Evolutionary conservation across 176 grass and related monocot genomes (phyloP).

Genomic region (Secale cereale): DNA sequence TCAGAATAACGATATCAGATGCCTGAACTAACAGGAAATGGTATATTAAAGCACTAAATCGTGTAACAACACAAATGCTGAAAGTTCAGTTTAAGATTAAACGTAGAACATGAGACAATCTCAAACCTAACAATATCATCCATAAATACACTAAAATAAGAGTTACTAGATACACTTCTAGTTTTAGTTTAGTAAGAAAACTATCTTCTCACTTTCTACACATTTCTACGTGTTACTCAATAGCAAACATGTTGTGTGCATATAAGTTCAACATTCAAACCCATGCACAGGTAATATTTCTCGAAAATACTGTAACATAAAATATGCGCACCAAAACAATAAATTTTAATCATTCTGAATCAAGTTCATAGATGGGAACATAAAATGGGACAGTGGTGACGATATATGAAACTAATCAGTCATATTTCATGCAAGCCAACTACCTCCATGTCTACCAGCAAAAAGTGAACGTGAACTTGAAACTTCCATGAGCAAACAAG

Average conservation of each 20-base stretch:
- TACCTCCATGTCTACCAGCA: background rate
- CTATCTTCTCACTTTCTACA: background rate
- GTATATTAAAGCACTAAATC: background rate
- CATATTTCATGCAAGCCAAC: background rate
- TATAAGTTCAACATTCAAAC: background rate
- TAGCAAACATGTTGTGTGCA: background rate
- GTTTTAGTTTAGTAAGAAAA: conserved; percentile 13
- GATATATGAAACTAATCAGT: background rate
- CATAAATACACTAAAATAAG: background rate
- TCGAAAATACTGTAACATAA: background rate
- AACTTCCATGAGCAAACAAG: background rate
- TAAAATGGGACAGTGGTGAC: no score
- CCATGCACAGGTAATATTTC: background rate
- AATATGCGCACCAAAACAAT: background rate
- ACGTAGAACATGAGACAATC: background rate
- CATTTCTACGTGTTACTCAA: background rate
- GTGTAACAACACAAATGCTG: background rate
- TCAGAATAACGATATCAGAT: background rate
- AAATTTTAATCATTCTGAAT: no score
- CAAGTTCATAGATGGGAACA: no score
- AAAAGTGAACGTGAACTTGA: background rate
- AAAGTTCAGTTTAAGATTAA: background rate
- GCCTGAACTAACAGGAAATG: background rate
- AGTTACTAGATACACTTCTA: background rate
- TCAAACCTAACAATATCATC: background rate